These are phyloP conservation scores for Limonium bicolor DNA, from an alignment of 148 eudicot genomes.

Conservation along the genomic window DNA sequence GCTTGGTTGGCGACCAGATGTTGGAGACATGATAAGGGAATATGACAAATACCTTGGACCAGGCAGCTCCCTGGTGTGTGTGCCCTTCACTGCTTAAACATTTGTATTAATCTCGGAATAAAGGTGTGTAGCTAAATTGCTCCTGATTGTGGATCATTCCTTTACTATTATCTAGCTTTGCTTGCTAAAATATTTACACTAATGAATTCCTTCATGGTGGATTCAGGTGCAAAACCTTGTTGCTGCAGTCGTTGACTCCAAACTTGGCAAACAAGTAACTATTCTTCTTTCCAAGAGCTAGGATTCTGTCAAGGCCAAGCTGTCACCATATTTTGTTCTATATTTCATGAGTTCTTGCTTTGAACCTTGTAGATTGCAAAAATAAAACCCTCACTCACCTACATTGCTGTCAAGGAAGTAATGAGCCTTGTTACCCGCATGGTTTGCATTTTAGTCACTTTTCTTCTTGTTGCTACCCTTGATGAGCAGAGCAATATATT, in stretches of 20 bases:
- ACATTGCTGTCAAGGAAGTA: conserved; percentile 82
- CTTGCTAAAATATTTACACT: background rate
- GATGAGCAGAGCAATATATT: no score
- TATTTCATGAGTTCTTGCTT: no score
- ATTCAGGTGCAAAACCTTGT: conserved; percentile 93
- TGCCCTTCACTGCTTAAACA: conserved; percentile 81
- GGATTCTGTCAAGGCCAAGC: background rate
- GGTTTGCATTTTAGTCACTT: no score
- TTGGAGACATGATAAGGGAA: conserved; percentile 74
- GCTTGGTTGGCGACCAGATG: conserved; percentile 91
- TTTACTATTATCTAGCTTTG: no score
- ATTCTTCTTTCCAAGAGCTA: background rate
- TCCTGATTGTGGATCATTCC: no score
- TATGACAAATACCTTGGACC: conserved; percentile 93
- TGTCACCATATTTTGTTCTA: no score
- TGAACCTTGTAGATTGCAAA: conserved; percentile 42
- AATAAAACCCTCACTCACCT: conserved; percentile 68
- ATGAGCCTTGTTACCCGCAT: conserved; percentile 99
- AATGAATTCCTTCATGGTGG: no score
- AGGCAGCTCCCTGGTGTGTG: conserved; percentile 78
- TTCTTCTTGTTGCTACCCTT: no score
- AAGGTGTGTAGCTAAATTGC: conserved; percentile 28
- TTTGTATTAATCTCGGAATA: conserved; percentile 61
- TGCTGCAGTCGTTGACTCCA: conserved; percentile 89
- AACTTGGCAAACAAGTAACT: conserved; percentile 87